These are phyloP conservation scores for Calonectria crousiana DNA, from an alignment of 2,329 filamentous ascomycete genomes.

Conservation along the genomic window DNA sequence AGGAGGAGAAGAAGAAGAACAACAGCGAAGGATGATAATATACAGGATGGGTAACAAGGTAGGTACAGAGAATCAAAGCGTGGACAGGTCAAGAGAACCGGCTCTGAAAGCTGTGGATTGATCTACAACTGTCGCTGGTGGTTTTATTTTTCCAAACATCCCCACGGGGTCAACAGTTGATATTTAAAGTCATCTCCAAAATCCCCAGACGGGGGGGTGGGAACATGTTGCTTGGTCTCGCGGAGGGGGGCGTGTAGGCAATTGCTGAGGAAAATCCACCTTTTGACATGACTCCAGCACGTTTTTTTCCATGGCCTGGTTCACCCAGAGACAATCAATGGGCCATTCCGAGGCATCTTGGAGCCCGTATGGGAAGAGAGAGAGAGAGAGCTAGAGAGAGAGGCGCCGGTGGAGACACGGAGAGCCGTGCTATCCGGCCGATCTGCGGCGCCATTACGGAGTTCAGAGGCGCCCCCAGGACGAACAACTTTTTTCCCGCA, in stretches of 20 bases:
- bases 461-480: neutral
- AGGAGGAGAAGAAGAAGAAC: too few species aligned
- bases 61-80: neutral
- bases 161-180: conserved; percentile 9
- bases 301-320: neutral
- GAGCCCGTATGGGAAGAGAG: neutral
- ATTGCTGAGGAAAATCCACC: conserved; percentile 24
- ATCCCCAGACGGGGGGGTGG: conserved; percentile 3
- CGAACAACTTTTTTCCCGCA: neutral
- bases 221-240: neutral
- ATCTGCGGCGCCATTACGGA: conserved; percentile 29
- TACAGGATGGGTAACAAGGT: neutral
- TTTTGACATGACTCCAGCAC: conserved; percentile 37
- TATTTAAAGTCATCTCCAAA: conserved; percentile 25
- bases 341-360: conserved; percentile 15
- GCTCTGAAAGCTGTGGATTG: neutral
- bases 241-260: neutral
- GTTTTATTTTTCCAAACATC: neutral
- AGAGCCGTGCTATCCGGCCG: conserved; percentile 30
- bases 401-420: neutral
- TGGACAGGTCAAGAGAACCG: neutral
- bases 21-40: neutral
- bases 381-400: neutral
- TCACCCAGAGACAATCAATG: conserved; percentile 27
- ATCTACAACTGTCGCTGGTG: neutral